Base-by-base conservation (phyloP, 805 yeast genomes). In the Wickerhamiella australiensis region DNA sequence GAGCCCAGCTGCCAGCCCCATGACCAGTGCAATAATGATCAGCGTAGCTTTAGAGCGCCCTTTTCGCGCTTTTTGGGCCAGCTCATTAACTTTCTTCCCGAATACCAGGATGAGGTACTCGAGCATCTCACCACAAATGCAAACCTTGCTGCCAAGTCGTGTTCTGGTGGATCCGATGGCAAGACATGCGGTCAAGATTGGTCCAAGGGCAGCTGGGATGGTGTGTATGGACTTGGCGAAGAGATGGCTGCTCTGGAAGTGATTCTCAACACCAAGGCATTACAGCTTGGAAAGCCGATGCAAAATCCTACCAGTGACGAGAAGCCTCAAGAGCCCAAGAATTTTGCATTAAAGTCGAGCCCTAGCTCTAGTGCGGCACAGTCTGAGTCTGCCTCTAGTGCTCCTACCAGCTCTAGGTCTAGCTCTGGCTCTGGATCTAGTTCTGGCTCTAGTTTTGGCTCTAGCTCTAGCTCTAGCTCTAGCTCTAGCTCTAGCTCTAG, bases 141-240 rank as follows among this genome's bases (percentile, higher is more conserved):
- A 2, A 51, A 53, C 25, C 92, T 78, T 26, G 94, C 92, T 1
- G 86, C 86, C 2, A 65, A 67, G 48, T 74, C 86, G 1, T 84
- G 94, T 64, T 67, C 78, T 1, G 94, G 94, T 54, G 92, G 90
- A 56, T 41, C 64, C 2, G 92, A 84, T 61, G 80, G 80, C 8
- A 76, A 78, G 54, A 83, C 92, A 0, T 85, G 94, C 68, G 92
- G 94, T 46, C 62, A 71, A 49, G 68, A 78, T 61, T 84, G 94
- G 94, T 62, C 72, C 12, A 53, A 59, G 15, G 67, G 65, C 29
- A 70, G 74, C 6, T 81, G 81, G 78, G 92, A 83, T 62, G 77
- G 73, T 0, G 63, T 60, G 50, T 82, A 74, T 57, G 92, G 94
- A 1, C 70, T 84, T 43, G 94, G 94, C 45, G 90, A 85, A 63